A percentile compares a stretch with the other conserved stretches of the same genome.
phyloP scores from a whole-genome alignment of 2,329 filamentous ascomycete species.

The Diaporthe australafricana region DNA sequence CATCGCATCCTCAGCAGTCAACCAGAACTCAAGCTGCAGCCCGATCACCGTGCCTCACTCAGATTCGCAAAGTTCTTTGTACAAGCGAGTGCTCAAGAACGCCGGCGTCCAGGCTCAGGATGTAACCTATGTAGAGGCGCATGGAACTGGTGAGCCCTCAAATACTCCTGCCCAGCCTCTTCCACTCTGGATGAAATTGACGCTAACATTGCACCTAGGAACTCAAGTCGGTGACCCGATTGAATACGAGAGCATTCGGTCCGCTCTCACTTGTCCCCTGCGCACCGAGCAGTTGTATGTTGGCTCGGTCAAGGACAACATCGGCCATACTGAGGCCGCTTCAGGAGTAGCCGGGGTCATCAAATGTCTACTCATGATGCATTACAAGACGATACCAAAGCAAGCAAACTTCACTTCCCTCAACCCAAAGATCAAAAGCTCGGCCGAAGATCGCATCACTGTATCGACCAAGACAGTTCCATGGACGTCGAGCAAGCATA shows the following conservation, averaged over 20 bases:
- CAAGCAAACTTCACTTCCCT: constrained; percentile 42
- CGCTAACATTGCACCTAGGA: constrained; percentile 38
- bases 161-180: neutral
- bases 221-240: constrained; percentile 50
- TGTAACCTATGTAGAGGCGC: constrained; percentile 49
- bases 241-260: constrained; percentile 41
- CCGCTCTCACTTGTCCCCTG: constrained; percentile 30
- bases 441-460: constrained; percentile 38
- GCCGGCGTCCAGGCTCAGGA: constrained; percentile 42
- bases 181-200: neutral
- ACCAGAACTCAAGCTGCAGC: constrained; percentile 48
- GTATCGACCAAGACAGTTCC: constrained; percentile 40
- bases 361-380: constrained; percentile 49
- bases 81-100: constrained; percentile 41
- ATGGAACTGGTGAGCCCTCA: constrained; percentile 50
- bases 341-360: constrained; percentile 48
- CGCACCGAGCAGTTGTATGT: constrained; percentile 34
- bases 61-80: constrained; percentile 44
- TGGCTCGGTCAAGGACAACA: constrained; percentile 47
- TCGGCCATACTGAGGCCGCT: constrained; percentile 48
- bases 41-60: constrained; percentile 44
- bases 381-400: constrained; percentile 42
- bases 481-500: constrained; percentile 40
- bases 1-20: constrained; percentile 49
- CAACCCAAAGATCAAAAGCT: constrained; percentile 44